These are phyloP conservation scores for Pseudoscleropodium purum DNA, from an alignment of 225 moss, liverwort and hornwort species.

Conservation along the genomic window DNA sequence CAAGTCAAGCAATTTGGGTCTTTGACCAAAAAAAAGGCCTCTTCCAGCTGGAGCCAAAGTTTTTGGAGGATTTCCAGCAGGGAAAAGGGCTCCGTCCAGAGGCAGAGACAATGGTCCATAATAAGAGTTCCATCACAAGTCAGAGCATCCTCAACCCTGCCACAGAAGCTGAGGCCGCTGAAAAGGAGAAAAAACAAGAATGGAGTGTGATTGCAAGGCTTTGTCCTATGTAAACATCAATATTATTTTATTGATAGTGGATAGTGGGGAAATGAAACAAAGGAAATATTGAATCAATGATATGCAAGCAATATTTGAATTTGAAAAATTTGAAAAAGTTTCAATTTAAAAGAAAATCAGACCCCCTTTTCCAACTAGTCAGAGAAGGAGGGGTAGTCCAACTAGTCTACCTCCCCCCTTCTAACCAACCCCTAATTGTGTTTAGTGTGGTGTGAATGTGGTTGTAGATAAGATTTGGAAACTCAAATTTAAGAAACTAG, in stretches of 20 bases:
- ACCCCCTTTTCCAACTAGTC: fast-evolving
- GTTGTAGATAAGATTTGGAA: neutral
- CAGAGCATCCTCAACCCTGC: neutral
- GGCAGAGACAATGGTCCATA: neutral
- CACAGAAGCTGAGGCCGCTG: fast-evolving
- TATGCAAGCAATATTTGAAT: neutral
- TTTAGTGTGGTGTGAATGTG: neutral
- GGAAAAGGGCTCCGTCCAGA: neutral
- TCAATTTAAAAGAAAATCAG: too few species aligned
- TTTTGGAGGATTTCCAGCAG: neutral
- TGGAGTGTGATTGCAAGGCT: neutral
- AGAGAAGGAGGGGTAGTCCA: fast-evolving
- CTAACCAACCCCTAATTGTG: fast-evolving
- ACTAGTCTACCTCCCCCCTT: neutral
- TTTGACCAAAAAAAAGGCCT: neutral
- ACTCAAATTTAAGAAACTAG: fast-evolving
- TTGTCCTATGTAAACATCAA: neutral
- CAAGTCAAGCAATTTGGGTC: neutral
- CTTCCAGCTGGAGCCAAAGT: neutral
- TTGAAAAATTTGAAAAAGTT: too few species aligned
- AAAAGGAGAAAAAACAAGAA: neutral
- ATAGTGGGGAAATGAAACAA: neutral
- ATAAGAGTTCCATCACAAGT: neutral
- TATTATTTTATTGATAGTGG: neutral
- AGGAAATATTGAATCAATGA: neutral